Evolutionary conservation across 2,329 filamentous ascomycete species (phyloP).

Genomic region (Hymenoscyphus scutula): DNA sequence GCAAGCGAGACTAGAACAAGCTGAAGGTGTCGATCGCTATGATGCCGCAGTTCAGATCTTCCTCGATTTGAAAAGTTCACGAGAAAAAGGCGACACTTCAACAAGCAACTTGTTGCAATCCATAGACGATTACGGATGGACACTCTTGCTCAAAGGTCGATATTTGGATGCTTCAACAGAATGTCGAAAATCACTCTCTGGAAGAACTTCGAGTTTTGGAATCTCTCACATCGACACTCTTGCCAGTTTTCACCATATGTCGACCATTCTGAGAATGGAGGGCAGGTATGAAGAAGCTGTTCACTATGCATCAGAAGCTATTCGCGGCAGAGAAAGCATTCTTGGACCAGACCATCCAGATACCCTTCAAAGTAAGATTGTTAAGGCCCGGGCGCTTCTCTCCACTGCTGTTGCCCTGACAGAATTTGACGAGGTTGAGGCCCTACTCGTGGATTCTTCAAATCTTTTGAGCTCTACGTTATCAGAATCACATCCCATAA

Average conservation of each 20-base stretch:
- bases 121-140: constrained; percentile 22
- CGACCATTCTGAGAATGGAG: constrained; percentile 22
- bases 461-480: constrained; percentile 21
- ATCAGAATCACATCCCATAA: constrained; percentile 25
- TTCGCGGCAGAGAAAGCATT: constrained; percentile 25
- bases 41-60: constrained; percentile 23
- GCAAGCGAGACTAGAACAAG: constrained; percentile 25
- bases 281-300: constrained; percentile 27
- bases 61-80: constrained; percentile 16
- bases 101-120: constrained; percentile 15
- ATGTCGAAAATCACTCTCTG: constrained; percentile 25
- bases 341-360: constrained; percentile 27
- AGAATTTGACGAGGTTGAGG: constrained; percentile 28
- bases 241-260: constrained; percentile 26
- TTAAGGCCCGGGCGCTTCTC: constrained; percentile 25
- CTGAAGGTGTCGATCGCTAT: constrained; percentile 26
- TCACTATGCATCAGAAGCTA: constrained; percentile 23
- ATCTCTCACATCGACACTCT: constrained; percentile 27
- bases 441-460: constrained; percentile 21
- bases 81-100: constrained; percentile 15
- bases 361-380: constrained; percentile 26
- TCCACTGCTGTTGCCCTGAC: constrained; percentile 21
- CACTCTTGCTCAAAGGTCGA: constrained; percentile 25
- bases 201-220: constrained; percentile 22
- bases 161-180: constrained; percentile 24